Conservation (phyloP, 2,329 filamentous ascomycete species). For the Fusarium concolor region DNA sequence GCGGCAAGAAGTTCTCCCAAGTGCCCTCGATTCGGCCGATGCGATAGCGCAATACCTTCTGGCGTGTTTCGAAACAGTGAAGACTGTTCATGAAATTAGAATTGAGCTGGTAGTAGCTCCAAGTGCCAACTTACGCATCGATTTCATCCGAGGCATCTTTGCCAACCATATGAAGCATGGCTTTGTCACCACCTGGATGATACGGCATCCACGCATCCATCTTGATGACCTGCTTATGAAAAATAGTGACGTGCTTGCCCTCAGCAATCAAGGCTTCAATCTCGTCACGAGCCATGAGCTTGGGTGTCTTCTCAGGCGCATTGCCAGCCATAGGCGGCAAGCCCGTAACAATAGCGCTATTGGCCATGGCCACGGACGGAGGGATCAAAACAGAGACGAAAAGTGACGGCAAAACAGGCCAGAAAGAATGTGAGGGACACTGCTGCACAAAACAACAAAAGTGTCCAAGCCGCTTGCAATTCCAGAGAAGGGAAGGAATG, state of each 20-base stretch:
- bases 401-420: not conserved
- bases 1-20: constrained; percentile 91
- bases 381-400: not conserved
- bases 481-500: not conserved
- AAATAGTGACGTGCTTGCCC: constrained; percentile 82
- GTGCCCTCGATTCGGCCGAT: constrained; percentile 83
- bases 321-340: constrained; percentile 30
- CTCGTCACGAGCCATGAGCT: constrained; percentile 54
- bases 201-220: constrained; percentile 89
- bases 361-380: constrained; percentile 9
- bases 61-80: constrained; percentile 81
- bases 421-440: constrained; percentile 4
- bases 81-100: constrained; percentile 64
- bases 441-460: constrained; percentile 1
- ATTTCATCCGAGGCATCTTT: constrained; percentile 96
- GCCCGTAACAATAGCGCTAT: constrained; percentile 38
- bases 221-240: constrained; percentile 84
- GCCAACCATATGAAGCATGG: constrained; percentile 93
- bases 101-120: not conserved
- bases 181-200: constrained; percentile 91
- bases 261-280: constrained; percentile 83
- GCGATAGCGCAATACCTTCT: constrained; percentile 82
- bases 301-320: constrained; percentile 47
- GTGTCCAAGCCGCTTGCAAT: not conserved
- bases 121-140: constrained; percentile 72